Evolutionary conservation across 495 filamentous ascomycete species (phyloP), one percentile per base, ranked within the genome.

Genomic region (Podospora anserina): DNA sequence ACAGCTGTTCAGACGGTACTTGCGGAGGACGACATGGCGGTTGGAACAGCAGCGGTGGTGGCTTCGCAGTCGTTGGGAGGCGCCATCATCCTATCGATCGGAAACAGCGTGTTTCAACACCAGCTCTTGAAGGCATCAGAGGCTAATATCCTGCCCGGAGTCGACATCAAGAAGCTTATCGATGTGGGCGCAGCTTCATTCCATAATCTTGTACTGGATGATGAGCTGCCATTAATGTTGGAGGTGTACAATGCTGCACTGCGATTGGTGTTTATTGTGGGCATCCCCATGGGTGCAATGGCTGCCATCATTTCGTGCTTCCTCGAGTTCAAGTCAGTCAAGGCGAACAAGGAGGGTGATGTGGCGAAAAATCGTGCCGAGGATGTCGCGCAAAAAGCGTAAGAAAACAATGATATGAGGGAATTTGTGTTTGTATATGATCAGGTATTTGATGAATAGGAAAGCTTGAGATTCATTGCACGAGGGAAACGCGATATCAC

Each of bases 11-110:
- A 72, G 78, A 83, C 73, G 72, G 85, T 81, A 68, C 81, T 92
- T 2, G 65, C 72, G 0, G 71, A 74, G 7, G 75, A 77, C 0
- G 88, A 92, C 70, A 81, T 91, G 4, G 72, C 89, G 18, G 85
- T 86, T 9, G 89, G 86, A 34, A 83, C 87, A 3, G 78, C 88
- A 1, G 73, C 89, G 11, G 86, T 91, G 72, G 83, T 89, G 68
- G 87, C 90, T 64, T 67, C 79, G 7, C 89, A 91, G 73, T 82
- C 78, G 1, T 78, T 92, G 0, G 88, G 88, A 4, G 88, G 86
- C 44, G 83, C 89, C 9, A 70, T 91, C 28, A 91, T 90, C 70
- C 77, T 89, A 44, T 81, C 84, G 0, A 78, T 89, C n/a, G 88
- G 81, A 0, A 84, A 91, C 74, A 86, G 80, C 30, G 77, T 91